A percentile compares a stretch with the other conserved stretches of the same genome.
Evolutionary conservation across 176 grass and related monocot species (phyloP).

Genomic region (Eremochloa ophiuroides): DNA sequence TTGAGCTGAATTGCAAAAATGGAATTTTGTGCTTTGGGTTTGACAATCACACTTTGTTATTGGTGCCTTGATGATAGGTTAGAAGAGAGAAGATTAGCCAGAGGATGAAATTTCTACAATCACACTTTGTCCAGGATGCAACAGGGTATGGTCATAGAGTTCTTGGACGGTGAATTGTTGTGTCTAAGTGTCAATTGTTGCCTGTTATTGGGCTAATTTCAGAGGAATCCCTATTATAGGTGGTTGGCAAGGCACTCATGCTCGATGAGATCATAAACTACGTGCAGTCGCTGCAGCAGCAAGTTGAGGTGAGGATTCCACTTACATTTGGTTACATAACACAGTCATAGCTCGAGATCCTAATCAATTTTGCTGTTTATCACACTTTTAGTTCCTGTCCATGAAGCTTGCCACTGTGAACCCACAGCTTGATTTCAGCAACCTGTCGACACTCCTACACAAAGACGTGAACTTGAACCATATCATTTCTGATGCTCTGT

Average conservation of each 20-base stretch:
- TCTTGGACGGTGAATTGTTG: not conserved
- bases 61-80: conserved; percentile 52
- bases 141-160: conserved; percentile 49
- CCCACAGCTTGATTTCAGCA: conserved; percentile 64
- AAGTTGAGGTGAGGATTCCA: conserved; percentile 58
- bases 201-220: not conserved
- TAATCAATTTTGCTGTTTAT: not conserved
- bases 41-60: not conserved
- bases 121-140: conserved; percentile 88
- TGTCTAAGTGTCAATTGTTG: not conserved
- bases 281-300: conserved; percentile 80
- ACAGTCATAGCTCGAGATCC: not conserved
- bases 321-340: not conserved
- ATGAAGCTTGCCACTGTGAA: conserved; percentile 97
- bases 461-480: conserved; percentile 69
- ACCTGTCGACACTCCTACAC: conserved; percentile 59
- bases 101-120: conserved; percentile 85
- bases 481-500: not conserved
- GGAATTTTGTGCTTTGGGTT: not conserved
- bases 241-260: conserved; percentile 82
- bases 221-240: conserved; percentile 25
- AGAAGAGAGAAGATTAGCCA: conserved; percentile 93
- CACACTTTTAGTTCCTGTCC: conserved; percentile 76
- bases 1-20: not conserved
- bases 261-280: conserved; percentile 97